A percentile compares a stretch with the other conserved stretches of the same genome.
phyloP scores from a whole-genome alignment of 2,329 filamentous ascomycete species.

The Diaporthe destruens region DNA sequence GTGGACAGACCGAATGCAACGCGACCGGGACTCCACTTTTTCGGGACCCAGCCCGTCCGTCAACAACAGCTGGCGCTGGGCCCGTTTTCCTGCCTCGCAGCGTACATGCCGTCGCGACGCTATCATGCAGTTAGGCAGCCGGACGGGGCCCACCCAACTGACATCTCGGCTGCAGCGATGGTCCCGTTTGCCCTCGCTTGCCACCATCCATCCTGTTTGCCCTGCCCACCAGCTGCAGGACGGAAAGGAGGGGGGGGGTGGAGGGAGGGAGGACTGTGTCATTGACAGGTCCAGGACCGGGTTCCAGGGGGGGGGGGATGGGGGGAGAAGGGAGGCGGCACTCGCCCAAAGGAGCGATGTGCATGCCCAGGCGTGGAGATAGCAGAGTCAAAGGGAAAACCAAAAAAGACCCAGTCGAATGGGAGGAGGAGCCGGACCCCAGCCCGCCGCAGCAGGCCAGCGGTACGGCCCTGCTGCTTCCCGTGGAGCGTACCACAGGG shows the following conservation, averaged over 20 bases:
- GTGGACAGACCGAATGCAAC: constrained; percentile 34
- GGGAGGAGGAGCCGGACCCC: constrained; percentile 22
- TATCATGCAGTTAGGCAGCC: constrained; percentile 26
- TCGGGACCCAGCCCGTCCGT: constrained; percentile 26
- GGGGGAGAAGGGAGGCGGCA: not conserved
- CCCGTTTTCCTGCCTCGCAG: constrained; percentile 13
- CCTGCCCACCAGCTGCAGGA: constrained; percentile 21
- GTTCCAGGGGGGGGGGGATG: constrained; percentile 1
- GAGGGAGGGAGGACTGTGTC: constrained; percentile 14
- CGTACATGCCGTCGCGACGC: constrained; percentile 31
- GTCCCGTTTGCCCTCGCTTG: not conserved
- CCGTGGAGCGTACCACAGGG: constrained; percentile 30
- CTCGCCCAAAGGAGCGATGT: constrained; percentile 21
- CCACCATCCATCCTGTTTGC: constrained; percentile 22
- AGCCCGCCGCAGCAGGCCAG: constrained; percentile 27
- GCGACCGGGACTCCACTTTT: constrained; percentile 28
- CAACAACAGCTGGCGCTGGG: constrained; percentile 18
- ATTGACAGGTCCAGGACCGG: constrained; percentile 28
- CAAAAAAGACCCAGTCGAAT: constrained; percentile 12
- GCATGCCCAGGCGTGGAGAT: constrained; percentile 30
- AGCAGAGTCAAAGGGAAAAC: constrained; percentile 8
- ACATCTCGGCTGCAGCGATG: constrained; percentile 6
- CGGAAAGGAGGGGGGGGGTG: constrained; percentile 2
- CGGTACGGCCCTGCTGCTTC: constrained; percentile 38
- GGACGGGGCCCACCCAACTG: constrained; percentile 24